A percentile compares a stretch with the other conserved stretches of the same genome.
Evolutionary conservation across 2,329 filamentous ascomycete species (phyloP).

Genomic region (Aspergillus ochraceoroseus): DNA sequence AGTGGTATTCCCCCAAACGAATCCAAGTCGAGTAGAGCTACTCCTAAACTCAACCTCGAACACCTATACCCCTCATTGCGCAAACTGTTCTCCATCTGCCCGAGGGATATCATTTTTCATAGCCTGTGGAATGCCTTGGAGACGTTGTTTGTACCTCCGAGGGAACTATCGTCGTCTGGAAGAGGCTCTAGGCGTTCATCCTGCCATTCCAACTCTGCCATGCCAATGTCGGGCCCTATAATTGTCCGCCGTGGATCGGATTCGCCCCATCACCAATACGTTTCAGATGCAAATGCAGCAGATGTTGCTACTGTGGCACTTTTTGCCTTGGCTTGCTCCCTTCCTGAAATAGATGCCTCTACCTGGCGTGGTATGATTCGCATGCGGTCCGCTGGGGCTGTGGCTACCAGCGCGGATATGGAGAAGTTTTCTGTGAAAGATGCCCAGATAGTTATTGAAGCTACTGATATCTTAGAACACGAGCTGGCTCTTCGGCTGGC

Average conservation of each 20-base stretch:
- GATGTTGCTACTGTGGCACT: slow-evolving; percentile 38
- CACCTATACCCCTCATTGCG: slow-evolving; percentile 34
- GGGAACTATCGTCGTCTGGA: slow-evolving; percentile 31
- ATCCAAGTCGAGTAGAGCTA: slow-evolving; percentile 4
- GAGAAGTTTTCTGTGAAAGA: slow-evolving; percentile 29
- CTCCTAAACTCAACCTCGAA: slow-evolving; percentile 27
- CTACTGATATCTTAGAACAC: slow-evolving; percentile 48
- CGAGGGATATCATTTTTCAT: slow-evolving; percentile 40
- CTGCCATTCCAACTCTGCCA: slow-evolving; percentile 26
- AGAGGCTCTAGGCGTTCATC: slow-evolving; percentile 32
- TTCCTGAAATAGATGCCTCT: slow-evolving; percentile 34
- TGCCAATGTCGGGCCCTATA: slow-evolving; percentile 21
- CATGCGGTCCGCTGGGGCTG: slow-evolving; percentile 39
- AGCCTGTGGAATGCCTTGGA: slow-evolving; percentile 42
- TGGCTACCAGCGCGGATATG: slow-evolving; percentile 38
- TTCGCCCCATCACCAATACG: slow-evolving; percentile 28
- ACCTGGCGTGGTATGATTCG: slow-evolving; percentile 42
- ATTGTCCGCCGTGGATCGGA: slow-evolving; percentile 28
- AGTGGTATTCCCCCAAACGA: slow-evolving; percentile 13
- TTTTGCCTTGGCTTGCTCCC: slow-evolving; percentile 36
- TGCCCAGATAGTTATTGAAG: slow-evolving; percentile 31
- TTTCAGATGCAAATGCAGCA: slow-evolving; percentile 39
- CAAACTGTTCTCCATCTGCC: slow-evolving; percentile 36
- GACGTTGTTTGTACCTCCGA: slow-evolving; percentile 39
- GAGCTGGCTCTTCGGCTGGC: slow-evolving; percentile 49